A percentile compares a stretch with the other conserved stretches of the same genome.
Evolutionary conservation across 106 monocot genomes (phyloP).

Genomic region (Cymbidium sinense): DNA sequence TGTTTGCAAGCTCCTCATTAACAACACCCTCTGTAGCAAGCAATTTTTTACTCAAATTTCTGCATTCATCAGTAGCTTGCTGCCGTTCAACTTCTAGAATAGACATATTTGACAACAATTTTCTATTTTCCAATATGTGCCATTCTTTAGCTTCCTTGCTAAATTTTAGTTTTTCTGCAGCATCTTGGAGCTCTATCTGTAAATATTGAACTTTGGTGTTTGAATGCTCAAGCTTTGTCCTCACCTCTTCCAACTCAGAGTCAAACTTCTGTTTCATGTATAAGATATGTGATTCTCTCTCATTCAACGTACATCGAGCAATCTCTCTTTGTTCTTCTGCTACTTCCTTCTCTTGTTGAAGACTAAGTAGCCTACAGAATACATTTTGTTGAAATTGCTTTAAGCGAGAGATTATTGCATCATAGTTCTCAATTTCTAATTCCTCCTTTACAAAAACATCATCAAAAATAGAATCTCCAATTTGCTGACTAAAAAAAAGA

Average conservation of each 20-base stretch:
- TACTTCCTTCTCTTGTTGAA: slow-evolving; percentile 38
- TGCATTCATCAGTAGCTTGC: slow-evolving; percentile 35
- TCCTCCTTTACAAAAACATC: slow-evolving; percentile 20
- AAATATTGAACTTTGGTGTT: slow-evolving; percentile 37
- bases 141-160: slow-evolving; percentile 39
- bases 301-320: slow-evolving; percentile 20
- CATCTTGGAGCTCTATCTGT: slow-evolving; percentile 49
- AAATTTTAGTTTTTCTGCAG: slow-evolving; percentile 39
- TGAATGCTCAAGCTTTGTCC: slow-evolving; percentile 42
- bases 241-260: slow-evolving; percentile 34
- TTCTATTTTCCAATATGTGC: slow-evolving; percentile 25
- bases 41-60: slow-evolving; percentile 35
- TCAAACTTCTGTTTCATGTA: slow-evolving; percentile 32
- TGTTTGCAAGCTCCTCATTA: slow-evolving; percentile 55
- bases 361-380: slow-evolving; percentile 27
- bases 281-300: slow-evolving; percentile 19
- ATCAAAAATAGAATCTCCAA: slow-evolving; percentile 16
- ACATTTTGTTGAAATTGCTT: slow-evolving; percentile 36
- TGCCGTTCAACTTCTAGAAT: slow-evolving; percentile 53
- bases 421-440: slow-evolving; percentile 26
- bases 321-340: slow-evolving; percentile 35
- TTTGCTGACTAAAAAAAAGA: slow-evolving; percentile 23
- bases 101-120: slow-evolving; percentile 47
- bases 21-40: slow-evolving; percentile 17
- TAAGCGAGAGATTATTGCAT: slow-evolving; percentile 31